phyloP scores from a whole-genome alignment of 192 early-diverging fungal genomes.

The Mortierella alpina region DNA sequence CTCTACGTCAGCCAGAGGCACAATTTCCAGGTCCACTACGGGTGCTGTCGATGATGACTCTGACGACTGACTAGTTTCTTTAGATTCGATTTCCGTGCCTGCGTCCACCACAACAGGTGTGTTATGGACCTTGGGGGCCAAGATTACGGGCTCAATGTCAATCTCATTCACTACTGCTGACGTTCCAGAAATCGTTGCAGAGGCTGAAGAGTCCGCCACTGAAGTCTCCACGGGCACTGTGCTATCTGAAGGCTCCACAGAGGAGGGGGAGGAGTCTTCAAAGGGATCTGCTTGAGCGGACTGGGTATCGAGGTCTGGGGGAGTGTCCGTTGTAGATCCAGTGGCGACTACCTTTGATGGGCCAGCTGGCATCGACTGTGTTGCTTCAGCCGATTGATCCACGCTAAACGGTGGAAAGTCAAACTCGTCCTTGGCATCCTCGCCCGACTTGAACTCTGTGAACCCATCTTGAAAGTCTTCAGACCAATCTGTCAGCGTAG shows the following conservation, averaged over 20 bases:
- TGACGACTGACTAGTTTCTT: not conserved
- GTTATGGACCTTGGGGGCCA: conserved; percentile 1
- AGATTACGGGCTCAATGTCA: conserved; percentile 3
- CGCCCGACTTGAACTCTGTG: not conserved
- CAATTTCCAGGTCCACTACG: not conserved
- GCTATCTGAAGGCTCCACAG: not conserved
- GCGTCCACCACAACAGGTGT: not conserved
- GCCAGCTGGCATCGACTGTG: not conserved
- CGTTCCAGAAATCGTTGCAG: not conserved
- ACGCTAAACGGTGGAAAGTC: conserved; percentile 41
- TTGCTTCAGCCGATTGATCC: conserved; percentile 1
- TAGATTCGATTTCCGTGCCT: not conserved
- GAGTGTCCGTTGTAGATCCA: not conserved
- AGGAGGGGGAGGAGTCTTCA: not conserved
- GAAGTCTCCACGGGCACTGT: not conserved
- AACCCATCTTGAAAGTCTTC: conserved; percentile 46
- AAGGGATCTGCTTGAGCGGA: conserved; percentile 3
- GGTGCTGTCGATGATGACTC: not conserved
- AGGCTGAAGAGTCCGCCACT: not conserved
- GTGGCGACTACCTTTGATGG: not conserved
- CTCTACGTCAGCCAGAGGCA: not conserved
- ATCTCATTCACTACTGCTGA: not conserved
- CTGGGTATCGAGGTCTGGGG: conserved; percentile 6
- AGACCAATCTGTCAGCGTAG: conserved; percentile 45
- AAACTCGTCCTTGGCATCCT: conserved; percentile 28